These are phyloP conservation scores for Gastrodia elata DNA, from an alignment of 106 monocot genomes.

Conservation along the genomic window DNA sequence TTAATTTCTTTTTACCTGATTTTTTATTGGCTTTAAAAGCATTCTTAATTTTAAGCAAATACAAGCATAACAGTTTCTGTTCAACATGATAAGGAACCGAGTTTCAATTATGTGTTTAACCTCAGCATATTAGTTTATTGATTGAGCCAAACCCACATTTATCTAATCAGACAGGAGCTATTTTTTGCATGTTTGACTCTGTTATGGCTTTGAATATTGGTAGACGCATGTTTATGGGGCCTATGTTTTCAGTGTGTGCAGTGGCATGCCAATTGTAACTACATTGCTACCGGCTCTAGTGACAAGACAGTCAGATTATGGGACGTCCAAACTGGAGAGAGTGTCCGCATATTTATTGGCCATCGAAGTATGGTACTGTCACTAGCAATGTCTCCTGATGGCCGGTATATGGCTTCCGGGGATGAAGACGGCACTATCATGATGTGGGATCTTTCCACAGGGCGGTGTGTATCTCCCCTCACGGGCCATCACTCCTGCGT, in stretches of 20 bases:
- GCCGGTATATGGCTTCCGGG: constrained; percentile 93
- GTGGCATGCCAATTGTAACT: constrained; percentile 98
- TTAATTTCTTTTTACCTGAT: too few species aligned
- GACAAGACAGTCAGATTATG: constrained; percentile 96
- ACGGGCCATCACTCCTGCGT: constrained; percentile 79
- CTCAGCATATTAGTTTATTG: too few species aligned
- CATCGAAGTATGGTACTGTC: constrained; percentile 85
- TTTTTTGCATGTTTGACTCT: too few species aligned
- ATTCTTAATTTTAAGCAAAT: too few species aligned
- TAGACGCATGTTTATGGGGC: not conserved
- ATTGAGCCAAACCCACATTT: too few species aligned
- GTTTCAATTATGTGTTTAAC: too few species aligned
- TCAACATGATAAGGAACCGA: too few species aligned
- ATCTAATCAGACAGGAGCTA: too few species aligned
- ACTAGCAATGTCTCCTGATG: constrained; percentile 94
- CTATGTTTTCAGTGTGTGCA: constrained; percentile 74
- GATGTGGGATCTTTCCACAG: constrained; percentile 91
- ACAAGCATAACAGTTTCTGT: too few species aligned
- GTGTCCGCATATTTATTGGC: constrained; percentile 90
- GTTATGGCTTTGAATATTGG: not conserved
- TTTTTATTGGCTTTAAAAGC: too few species aligned
- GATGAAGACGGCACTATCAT: constrained; percentile 99
- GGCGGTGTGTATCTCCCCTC: constrained; percentile 79
- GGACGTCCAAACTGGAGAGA: constrained; percentile 93
- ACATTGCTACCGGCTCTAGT: constrained; percentile 90